Evolutionary conservation across 371 early-diverging fungal species (phyloP), one percentile per base, ranked within the genome.

Genomic region (Mucor piriformis): DNA sequence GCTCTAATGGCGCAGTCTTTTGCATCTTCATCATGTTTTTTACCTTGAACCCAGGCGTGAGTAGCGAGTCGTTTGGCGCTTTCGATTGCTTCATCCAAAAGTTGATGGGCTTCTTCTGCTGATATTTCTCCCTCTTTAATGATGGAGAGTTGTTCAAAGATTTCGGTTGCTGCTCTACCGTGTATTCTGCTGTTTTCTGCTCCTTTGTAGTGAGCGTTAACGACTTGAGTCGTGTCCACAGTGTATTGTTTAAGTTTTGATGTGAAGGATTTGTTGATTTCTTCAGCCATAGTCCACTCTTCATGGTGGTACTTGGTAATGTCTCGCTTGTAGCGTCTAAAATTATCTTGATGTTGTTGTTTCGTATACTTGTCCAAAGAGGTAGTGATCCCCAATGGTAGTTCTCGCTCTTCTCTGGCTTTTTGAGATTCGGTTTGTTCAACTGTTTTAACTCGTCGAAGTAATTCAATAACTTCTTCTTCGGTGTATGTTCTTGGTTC

Each of bases 211-310:
- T 38, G 16, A 2, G 62, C 37, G 37, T 37, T 42, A 20, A 61
- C 43, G 6, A 61, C 40, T 40, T 54, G 62, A 10, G 49, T 50
- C 0, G 62, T 55, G 48, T 55, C 44, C 1, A 55, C 50, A 8
- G 40, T 54, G 24, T 54, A 55, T 5, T 50, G 23, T 43, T 61
- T 61, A 18, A 61, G 62, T 34, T 61, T 50, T 32, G 55, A 33
- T 2, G 42, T 23, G 25, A 55, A 32, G 13, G 43, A 48, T 40
- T 55, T 48, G 18, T 61, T 55, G 38, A 55, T 55, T 7, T 47
- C 50, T 55, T 61, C 62, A 13, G 42, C 44, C 33, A 51, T 21
- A 23, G 59, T 52, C 59, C 59, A 59, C 13, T 59, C 52, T 13
- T 52, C 59, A 13, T 59, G 15, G 40, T 29, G 29, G 7, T 29